These are phyloP conservation scores for Termitomyces sp. DNA, from an alignment of 768 basidiomycete genomes.

Conservation along the genomic window DNA sequence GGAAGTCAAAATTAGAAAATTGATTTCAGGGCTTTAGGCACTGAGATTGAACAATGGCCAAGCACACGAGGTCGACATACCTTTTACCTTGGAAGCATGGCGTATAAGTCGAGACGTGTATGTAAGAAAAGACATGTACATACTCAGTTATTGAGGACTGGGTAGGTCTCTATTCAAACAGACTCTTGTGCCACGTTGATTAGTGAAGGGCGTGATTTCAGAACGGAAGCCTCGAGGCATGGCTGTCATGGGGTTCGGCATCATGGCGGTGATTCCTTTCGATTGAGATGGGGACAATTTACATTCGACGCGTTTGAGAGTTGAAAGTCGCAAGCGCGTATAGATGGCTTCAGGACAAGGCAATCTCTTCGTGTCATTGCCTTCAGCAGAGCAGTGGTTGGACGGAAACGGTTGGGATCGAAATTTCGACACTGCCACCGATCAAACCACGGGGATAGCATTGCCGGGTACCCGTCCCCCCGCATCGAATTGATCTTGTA, in stretches of 20 bases:
- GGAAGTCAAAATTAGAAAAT: not conserved
- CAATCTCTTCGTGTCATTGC: not conserved
- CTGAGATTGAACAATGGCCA: not conserved
- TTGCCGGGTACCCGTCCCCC: not conserved
- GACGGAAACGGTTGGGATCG: not conserved
- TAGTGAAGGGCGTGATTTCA: not conserved
- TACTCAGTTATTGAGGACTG: not conserved
- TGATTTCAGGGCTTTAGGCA: not conserved
- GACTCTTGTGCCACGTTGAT: not conserved
- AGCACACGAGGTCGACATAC: not conserved
- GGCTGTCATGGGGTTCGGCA: not conserved
- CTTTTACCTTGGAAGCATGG: not conserved
- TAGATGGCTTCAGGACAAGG: no score
- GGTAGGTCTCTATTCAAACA: not conserved
- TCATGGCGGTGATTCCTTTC: not conserved
- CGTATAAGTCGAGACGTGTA: not conserved
- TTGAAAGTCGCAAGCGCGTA: not conserved
- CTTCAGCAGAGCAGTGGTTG: not conserved
- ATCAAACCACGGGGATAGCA: not conserved
- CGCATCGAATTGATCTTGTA: not conserved
- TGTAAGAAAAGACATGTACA: not conserved
- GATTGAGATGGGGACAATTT: not conserved
- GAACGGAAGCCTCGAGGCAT: not conserved
- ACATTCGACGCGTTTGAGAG: not conserved
- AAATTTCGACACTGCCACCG: constrained; percentile 7